Percentiles rank a stretch among this genome's conserved stretches.
phyloP scores from a whole-genome alignment of 2,329 filamentous ascomycete species.

The Alternaria sp. region DNA sequence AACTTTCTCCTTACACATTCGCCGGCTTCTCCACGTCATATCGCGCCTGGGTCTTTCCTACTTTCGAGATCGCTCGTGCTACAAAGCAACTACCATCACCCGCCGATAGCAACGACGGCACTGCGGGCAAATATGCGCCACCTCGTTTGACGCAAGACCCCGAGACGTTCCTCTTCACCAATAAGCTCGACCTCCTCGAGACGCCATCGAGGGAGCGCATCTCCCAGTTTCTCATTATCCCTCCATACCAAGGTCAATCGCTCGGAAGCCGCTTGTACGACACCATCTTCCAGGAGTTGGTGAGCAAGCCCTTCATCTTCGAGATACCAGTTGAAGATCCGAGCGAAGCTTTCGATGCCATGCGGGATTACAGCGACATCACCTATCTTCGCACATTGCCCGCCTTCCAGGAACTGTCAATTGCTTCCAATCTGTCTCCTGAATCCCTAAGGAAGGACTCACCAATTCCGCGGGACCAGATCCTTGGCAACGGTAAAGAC shows the following conservation, averaged over 20 bases:
- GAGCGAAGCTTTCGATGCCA: constrained; percentile 81
- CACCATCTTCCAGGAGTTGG: constrained; percentile 74
- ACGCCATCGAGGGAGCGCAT: constrained; percentile 82
- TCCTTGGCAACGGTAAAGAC: constrained; percentile 63
- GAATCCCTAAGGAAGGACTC: constrained; percentile 61
- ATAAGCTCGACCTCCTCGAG: constrained; percentile 57
- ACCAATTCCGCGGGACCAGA: constrained; percentile 57
- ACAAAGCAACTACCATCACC: constrained; percentile 44
- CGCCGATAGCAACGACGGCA: constrained; percentile 33
- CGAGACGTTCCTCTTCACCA: constrained; percentile 37
- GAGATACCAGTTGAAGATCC: constrained; percentile 96
- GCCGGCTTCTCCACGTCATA: constrained; percentile 92
- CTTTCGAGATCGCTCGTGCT: constrained; percentile 48
- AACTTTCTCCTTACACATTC: constrained; percentile 67
- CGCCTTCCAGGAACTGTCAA: constrained; percentile 61
- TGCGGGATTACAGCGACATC: constrained; percentile 78
- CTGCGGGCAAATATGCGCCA: constrained; percentile 50
- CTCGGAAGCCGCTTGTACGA: constrained; percentile 83
- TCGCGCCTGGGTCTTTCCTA: constrained; percentile 74
- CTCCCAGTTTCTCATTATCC: constrained; percentile 91
- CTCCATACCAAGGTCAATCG: constrained; percentile 81
- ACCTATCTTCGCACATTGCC: constrained; percentile 65
- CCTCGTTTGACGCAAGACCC: constrained; percentile 36
- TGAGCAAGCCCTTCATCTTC: constrained; percentile 69
- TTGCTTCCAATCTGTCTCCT: constrained; percentile 57